Conservation (phyloP, 768 basidiomycete genomes). For the Naganishia onofrii region DNA sequence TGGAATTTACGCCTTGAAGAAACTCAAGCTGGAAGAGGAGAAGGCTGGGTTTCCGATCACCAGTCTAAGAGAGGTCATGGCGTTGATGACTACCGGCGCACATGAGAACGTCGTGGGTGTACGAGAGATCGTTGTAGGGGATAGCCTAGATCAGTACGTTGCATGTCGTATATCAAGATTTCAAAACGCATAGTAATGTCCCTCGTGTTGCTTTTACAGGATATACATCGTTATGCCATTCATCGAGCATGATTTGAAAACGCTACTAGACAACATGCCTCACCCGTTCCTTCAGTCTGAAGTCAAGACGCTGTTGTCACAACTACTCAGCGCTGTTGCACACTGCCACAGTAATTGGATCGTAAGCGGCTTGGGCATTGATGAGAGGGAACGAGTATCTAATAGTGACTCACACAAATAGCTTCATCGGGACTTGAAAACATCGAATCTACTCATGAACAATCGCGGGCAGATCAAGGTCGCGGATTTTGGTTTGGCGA, state of each 20-base stretch:
- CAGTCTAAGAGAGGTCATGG: constrained; percentile 86
- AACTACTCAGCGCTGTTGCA: constrained; percentile 85
- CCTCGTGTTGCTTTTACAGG: constrained; percentile 55
- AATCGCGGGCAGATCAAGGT: constrained; percentile 98
- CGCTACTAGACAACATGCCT: constrained; percentile 89
- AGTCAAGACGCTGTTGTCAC: constrained; percentile 93
- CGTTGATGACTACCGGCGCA: constrained; percentile 81
- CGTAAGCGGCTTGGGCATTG: constrained; percentile 30
- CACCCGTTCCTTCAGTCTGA: constrained; percentile 95
- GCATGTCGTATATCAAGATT: neutral
- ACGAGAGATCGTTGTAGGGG: constrained; percentile 94
- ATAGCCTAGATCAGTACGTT: constrained; percentile 96
- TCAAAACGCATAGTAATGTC: neutral
- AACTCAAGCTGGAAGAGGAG: constrained; percentile 96
- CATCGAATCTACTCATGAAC: constrained; percentile 97
- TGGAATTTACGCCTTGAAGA: constrained; percentile 94
- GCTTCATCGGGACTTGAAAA: constrained; percentile 93
- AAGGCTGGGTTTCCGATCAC: constrained; percentile 99
- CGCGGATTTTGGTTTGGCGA: constrained; percentile 93
- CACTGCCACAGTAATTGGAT: constrained; percentile 98
- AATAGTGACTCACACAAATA: constrained; percentile 20
- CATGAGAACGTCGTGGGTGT: constrained; percentile 98
- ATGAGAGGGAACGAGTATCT: neutral
- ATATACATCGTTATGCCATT: constrained; percentile 99
- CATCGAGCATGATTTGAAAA: constrained; percentile 98